These are phyloP conservation scores for Pyricularia sp. DNA, from an alignment of 2,329 filamentous ascomycete species.

Conservation along the genomic window DNA sequence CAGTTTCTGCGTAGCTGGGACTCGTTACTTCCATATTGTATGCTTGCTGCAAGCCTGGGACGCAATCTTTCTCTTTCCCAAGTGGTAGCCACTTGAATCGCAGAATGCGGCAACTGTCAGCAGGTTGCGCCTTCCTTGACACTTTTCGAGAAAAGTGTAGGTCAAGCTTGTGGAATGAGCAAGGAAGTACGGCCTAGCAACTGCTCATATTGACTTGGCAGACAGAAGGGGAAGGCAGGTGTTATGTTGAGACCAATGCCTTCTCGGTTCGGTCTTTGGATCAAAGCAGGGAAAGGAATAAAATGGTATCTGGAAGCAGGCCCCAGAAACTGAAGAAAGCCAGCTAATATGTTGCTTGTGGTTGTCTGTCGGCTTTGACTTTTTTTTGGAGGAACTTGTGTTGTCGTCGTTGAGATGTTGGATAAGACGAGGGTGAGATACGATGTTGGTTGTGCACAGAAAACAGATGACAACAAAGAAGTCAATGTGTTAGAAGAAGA, in stretches of 20 bases:
- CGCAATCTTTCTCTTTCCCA: not conserved
- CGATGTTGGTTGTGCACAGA: not conserved
- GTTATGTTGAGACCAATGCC: not conserved
- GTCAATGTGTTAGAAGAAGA: not conserved
- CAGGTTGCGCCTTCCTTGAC: not conserved
- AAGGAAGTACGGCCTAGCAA: not conserved
- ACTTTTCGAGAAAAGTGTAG: not conserved
- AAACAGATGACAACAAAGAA: not conserved
- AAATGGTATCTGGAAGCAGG: not conserved
- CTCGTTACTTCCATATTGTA: not conserved
- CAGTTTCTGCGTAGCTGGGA: not conserved
- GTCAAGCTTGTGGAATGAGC: not conserved
- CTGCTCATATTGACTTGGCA: not conserved
- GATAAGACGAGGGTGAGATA: not conserved
- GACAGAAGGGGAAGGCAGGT: not conserved
- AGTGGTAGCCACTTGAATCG: not conserved
- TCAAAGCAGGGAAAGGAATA: not conserved
- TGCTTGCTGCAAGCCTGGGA: not conserved
- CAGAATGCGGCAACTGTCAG: not conserved
- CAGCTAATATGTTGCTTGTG: too few species aligned
- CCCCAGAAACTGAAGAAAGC: not conserved
- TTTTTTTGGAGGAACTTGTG: not conserved
- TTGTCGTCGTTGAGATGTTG: not conserved
- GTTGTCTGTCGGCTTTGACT: too few species aligned
- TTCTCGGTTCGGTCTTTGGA: not conserved